Evolutionary conservation across 176 grass and related monocot genomes (phyloP), one percentile per base, ranked within the genome.

Genomic region (Oryza officinalis): DNA sequence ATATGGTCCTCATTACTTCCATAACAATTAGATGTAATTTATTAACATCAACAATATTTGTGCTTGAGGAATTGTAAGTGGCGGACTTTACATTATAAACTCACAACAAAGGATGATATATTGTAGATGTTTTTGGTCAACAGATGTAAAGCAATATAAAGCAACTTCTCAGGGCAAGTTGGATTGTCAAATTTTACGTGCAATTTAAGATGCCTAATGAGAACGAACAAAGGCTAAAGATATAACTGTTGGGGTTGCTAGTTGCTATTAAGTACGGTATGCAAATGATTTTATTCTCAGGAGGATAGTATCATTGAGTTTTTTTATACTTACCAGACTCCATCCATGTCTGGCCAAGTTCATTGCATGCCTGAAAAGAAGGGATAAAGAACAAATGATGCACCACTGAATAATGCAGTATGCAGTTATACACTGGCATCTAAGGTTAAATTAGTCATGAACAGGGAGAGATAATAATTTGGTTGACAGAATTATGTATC

Each of bases 271-370:
- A 79, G 32, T n/a, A 77, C 22, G 8, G 26, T 44, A 57, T n/a
- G 12, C 12, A 65, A 66, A 49, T 68, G 26, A 80, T 40, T 27
- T 40, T 10, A 72, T 66, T 79, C 43, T 30, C 6, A 22, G 52
- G 23, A 40, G 2, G 44, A 33, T 41, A 57, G 47, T 35, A 33
- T 61, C 54, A 87, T 13, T 86, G 23, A 1, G 26, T 12, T 27
- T 43, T 43, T 78, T 37, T 17, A 13, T 79, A 88, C 80, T 86
- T 89, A 98, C 96, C 96, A 84, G 96, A 98, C 67, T 98, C 93
- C 93, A 98, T 98, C 96, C 96, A 98, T 6, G 96, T 98, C 31
- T 98, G 96, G 9, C 93, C 59, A 71, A 98, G 87, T 65, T 98
- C 96, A 89, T 98, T 98, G 77, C 93, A 98, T 74, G 96, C 96